A percentile compares a stretch with the other conserved stretches of the same genome.
Evolutionary conservation across 2,329 filamentous ascomycete genomes (phyloP).

Genomic region (Myriangium duriaei): DNA sequence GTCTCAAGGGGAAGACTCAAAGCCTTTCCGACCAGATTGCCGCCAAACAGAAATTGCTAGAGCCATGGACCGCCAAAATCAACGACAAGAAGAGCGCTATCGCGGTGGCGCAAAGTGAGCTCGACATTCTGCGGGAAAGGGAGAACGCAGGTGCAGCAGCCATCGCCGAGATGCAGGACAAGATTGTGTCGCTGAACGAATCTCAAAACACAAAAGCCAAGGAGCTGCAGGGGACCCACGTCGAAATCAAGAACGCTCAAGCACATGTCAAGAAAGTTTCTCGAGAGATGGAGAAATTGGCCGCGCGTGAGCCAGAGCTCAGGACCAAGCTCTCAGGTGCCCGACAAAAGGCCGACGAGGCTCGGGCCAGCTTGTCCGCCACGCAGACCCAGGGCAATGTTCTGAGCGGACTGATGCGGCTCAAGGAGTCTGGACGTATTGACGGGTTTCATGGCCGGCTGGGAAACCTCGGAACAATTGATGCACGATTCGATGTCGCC

Average conservation of each 20-base stretch:
- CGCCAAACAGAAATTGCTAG: slow-evolving; percentile 80
- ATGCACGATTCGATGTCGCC: slow-evolving; percentile 89
- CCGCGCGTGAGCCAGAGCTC: slow-evolving; percentile 66
- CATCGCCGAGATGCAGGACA: slow-evolving; percentile 69
- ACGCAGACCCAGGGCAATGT: slow-evolving; percentile 81
- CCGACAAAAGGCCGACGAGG: slow-evolving; percentile 91
- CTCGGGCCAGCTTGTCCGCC: slow-evolving; percentile 74
- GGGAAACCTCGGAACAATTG: slow-evolving; percentile 86
- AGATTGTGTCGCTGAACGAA: slow-evolving; percentile 61
- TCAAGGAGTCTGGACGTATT: slow-evolving; percentile 91
- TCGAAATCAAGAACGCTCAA: slow-evolving; percentile 58
- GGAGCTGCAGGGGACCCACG: slow-evolving; percentile 65
- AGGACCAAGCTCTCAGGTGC: slow-evolving; percentile 77
- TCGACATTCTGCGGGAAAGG: slow-evolving; percentile 81
- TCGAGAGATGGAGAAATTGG: slow-evolving; percentile 58
- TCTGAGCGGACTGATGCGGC: slow-evolving; percentile 77
- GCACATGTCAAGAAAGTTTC: slow-evolving; percentile 62
- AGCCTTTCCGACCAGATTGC: slow-evolving; percentile 87
- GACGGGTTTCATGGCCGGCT: slow-evolving; percentile 94
- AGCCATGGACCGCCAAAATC: slow-evolving; percentile 95
- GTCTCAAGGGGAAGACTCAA: slow-evolving; percentile 89
- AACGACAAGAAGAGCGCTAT: slow-evolving; percentile 91
- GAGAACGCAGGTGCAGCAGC: slow-evolving; percentile 77
- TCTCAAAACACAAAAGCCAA: slow-evolving; percentile 55
- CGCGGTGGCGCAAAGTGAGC: slow-evolving; percentile 86